phyloP scores from a whole-genome alignment of 805 yeast species.

The Candida sonorensis region DNA sequence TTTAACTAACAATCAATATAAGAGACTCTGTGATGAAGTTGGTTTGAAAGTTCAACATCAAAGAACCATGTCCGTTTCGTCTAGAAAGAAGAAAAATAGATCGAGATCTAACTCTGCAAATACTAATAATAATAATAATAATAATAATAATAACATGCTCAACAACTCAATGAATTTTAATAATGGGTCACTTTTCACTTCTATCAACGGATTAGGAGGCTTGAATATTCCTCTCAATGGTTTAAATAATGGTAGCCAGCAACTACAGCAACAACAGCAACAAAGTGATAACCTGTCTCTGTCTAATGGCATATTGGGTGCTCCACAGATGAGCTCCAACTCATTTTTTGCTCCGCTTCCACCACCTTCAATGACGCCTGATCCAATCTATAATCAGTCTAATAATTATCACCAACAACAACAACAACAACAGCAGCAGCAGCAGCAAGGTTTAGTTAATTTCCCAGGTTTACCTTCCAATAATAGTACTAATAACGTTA shows the following conservation, averaged over 20 bases:
- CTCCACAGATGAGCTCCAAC: constrained; percentile 5
- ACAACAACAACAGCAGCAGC: constrained; percentile 3
- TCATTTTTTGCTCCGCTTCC: constrained; percentile 5
- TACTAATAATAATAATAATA: constrained; percentile 5
- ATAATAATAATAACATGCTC: constrained; percentile 3
- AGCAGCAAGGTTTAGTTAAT: background rate
- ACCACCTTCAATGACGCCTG: constrained; percentile 4
- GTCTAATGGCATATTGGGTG: background rate
- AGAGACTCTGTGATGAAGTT: constrained; percentile 86
- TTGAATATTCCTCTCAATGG: background rate
- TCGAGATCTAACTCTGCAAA: constrained; percentile 22
- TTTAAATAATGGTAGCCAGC: no score
- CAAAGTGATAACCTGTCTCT: background rate
- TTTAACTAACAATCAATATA: constrained; percentile 59
- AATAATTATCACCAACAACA: constrained; percentile 2
- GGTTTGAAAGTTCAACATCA: constrained; percentile 43
- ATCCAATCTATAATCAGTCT: constrained; percentile 4
- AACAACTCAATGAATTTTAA: constrained; percentile 1
- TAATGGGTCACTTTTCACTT: background rate
- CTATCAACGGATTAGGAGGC: background rate
- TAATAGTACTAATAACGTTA: background rate
- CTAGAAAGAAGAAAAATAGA: constrained; percentile 21
- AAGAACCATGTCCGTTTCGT: constrained; percentile 14
- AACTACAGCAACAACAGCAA: constrained; percentile 7
- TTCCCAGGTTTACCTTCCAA: background rate